A percentile compares a stretch with the other conserved stretches of the same genome.
Conservation (phyloP, 495 filamentous ascomycete species). For the Friedmanniomyces endolithicus region DNA sequence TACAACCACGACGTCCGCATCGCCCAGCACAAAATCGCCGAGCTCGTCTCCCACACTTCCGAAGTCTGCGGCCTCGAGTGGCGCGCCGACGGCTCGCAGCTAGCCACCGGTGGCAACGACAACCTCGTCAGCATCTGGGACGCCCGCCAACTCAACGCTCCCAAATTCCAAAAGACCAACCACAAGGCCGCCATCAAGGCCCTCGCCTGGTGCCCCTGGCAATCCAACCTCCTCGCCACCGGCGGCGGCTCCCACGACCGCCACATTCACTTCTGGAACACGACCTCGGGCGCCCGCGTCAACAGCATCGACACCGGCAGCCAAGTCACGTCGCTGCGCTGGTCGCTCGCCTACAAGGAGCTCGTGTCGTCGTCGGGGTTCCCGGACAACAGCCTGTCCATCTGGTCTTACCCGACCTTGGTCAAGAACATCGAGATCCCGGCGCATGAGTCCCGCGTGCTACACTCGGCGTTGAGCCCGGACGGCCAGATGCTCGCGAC, state of each 20-base stretch:
- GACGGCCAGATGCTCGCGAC: constrained; percentile 97
- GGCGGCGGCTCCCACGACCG: constrained; percentile 93
- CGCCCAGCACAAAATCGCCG: constrained; percentile 92
- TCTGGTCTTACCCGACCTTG: constrained; percentile 95
- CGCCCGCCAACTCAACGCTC: constrained; percentile 76
- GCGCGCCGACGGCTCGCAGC: constrained; percentile 88
- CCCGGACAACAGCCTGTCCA: constrained; percentile 95
- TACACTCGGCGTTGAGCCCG: constrained; percentile 88
- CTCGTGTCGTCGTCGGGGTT: constrained; percentile 94
- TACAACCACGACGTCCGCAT: constrained; percentile 99
- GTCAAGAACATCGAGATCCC: constrained; percentile 97
- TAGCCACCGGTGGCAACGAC: constrained; percentile 95
- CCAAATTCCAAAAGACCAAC: constrained; percentile 99
- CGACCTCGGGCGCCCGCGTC: constrained; percentile 86
- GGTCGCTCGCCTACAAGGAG: constrained; percentile 94
- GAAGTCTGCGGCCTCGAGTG: constrained; percentile 98
- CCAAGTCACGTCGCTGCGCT: constrained; percentile 88
- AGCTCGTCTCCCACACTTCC: constrained; percentile 89
- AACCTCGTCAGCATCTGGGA: constrained; percentile 99
- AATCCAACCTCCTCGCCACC: constrained; percentile 88
- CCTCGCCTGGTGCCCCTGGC: constrained; percentile 98
- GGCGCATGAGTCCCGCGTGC: constrained; percentile 91
- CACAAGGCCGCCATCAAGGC: constrained; percentile 98
- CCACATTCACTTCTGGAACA: constrained; percentile 99
- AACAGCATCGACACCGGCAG: constrained; percentile 98